A percentile compares a stretch with the other conserved stretches of the same genome.
phyloP scores from a whole-genome alignment of 1,284 basidiomycete species.

The Athelia sp. region DNA sequence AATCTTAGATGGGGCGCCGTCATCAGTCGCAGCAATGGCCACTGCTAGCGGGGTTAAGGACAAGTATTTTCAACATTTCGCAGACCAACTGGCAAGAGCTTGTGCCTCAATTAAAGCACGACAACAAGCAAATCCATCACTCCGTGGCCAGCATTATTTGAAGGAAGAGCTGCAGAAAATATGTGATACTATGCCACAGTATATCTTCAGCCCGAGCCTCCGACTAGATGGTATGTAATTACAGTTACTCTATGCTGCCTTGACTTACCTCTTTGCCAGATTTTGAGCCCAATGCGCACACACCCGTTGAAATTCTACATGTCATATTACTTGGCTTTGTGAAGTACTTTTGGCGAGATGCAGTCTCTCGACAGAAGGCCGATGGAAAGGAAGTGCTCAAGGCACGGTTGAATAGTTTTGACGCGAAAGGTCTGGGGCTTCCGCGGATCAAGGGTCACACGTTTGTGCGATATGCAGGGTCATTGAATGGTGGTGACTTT shows the following conservation, averaged over 20 bases:
- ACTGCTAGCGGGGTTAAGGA: not conserved
- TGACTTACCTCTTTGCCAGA: slow-evolving; percentile 9
- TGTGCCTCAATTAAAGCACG: not conserved
- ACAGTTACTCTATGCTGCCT: not conserved
- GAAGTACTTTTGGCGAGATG: slow-evolving; percentile 29
- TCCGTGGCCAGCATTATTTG: not conserved
- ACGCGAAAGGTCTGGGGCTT: slow-evolving; percentile 17
- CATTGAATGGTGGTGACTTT: slow-evolving; percentile 26
- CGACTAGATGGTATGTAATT: not conserved
- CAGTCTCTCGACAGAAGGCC: slow-evolving; percentile 10
- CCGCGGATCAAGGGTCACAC: slow-evolving; percentile 14
- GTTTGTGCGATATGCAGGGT: slow-evolving; percentile 24
- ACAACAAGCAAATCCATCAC: not conserved
- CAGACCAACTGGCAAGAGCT: not conserved
- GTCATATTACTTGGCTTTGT: slow-evolving; percentile 24
- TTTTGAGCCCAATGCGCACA: slow-evolving; percentile 23
- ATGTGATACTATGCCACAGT: not conserved
- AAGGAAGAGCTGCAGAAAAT: not conserved
- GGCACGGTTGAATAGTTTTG: slow-evolving; percentile 14
- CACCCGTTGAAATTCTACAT: slow-evolving; percentile 28
- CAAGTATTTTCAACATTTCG: slow-evolving; percentile 3
- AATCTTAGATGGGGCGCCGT: not conserved
- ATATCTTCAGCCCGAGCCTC: slow-evolving; percentile 1
- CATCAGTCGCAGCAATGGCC: not conserved
- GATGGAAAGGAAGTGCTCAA: slow-evolving; percentile 10